Percentiles rank a stretch among this genome's conserved stretches.
Conservation (phyloP, 768 basidiomycete species). For the Porpolomopsis calyptriformis region DNA sequence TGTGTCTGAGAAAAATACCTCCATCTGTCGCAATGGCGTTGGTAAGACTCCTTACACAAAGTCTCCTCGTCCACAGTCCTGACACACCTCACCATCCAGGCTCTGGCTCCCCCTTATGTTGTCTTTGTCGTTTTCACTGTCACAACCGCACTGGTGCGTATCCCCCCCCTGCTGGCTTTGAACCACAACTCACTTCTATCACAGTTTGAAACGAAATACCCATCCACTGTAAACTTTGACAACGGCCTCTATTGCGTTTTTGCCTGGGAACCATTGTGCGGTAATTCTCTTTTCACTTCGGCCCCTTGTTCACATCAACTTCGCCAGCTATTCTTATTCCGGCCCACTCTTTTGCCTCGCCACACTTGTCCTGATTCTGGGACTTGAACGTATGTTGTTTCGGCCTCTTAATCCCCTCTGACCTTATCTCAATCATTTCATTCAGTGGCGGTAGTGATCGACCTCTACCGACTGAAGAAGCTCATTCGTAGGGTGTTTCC, state of each 20-base stretch:
- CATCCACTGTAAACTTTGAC: slow-evolving; percentile 5
- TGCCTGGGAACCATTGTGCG: slow-evolving; percentile 27
- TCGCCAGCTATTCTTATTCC: slow-evolving; percentile 16
- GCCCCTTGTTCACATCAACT: background rate
- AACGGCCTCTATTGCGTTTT: slow-evolving; percentile 45
- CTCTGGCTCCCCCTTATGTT: slow-evolving; percentile 23
- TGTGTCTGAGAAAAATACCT: background rate
- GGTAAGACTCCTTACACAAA: no score
- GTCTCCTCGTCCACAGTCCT: no score
- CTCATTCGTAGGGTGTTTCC: slow-evolving; percentile 31
- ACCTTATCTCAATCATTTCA: background rate
- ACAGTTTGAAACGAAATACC: slow-evolving; percentile 13
- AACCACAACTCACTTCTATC: slow-evolving; percentile 15
- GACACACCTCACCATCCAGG: no score
- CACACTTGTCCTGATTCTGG: slow-evolving; percentile 28
- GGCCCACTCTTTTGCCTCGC: slow-evolving; percentile 36
- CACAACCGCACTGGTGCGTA: slow-evolving; percentile 18
- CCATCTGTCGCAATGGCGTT: background rate
- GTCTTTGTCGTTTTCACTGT: slow-evolving; percentile 33
- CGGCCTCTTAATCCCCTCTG: background rate
- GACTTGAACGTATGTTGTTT: slow-evolving; percentile 33
- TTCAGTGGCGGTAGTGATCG: slow-evolving; percentile 33
- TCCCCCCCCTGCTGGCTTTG: slow-evolving; percentile 17
- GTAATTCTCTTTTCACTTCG: slow-evolving; percentile 2
- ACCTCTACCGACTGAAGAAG: slow-evolving; percentile 32